Evolutionary conservation across 805 yeast species (phyloP).

Genomic region (Teunomyces tritomae): DNA sequence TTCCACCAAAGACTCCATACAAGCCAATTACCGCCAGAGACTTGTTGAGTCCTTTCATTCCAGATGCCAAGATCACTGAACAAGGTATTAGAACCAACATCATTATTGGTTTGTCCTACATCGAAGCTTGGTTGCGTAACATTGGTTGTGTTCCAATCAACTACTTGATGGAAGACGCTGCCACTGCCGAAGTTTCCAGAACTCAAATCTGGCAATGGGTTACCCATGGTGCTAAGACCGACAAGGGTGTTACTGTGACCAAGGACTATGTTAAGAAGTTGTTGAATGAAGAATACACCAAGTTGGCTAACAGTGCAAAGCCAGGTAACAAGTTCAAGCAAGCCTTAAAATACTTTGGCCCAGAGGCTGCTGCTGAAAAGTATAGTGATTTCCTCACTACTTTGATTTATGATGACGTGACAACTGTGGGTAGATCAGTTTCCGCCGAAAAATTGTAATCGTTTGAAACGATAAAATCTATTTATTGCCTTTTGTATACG

Average conservation of each 20-base stretch:
- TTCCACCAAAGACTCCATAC: conserved; percentile 45
- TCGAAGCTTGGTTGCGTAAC: conserved; percentile 85
- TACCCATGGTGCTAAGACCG: conserved; percentile 62
- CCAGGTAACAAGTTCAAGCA: conserved; percentile 62
- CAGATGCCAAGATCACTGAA: conserved; percentile 62
- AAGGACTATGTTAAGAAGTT: conserved; percentile 56
- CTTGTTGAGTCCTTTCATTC: conserved; percentile 62
- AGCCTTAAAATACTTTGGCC: conserved; percentile 70
- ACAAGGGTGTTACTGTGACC: conserved; percentile 56
- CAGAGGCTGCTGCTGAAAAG: conserved; percentile 69
- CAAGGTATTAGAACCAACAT: conserved; percentile 70
- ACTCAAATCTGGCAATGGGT: conserved; percentile 84
- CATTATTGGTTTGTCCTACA: conserved; percentile 73
- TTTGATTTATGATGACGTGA: conserved; percentile 69
- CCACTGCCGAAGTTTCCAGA: conserved; percentile 85
- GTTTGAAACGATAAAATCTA: conserved; percentile 2
- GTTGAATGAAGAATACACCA: conserved; percentile 60
- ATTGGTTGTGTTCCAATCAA: conserved; percentile 84
- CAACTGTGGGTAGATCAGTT: conserved; percentile 48
- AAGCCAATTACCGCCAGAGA: conserved; percentile 58
- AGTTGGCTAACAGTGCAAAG: conserved; percentile 47
- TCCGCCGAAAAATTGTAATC: conserved; percentile 40
- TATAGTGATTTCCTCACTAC: conserved; percentile 78
- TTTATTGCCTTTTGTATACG: neutral
- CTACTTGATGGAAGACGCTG: conserved; percentile 86